Percentiles rank a stretch among this genome's conserved stretches.
phyloP scores from a whole-genome alignment of 1,284 basidiomycete genomes.

The Agroathelia rolfsii region DNA sequence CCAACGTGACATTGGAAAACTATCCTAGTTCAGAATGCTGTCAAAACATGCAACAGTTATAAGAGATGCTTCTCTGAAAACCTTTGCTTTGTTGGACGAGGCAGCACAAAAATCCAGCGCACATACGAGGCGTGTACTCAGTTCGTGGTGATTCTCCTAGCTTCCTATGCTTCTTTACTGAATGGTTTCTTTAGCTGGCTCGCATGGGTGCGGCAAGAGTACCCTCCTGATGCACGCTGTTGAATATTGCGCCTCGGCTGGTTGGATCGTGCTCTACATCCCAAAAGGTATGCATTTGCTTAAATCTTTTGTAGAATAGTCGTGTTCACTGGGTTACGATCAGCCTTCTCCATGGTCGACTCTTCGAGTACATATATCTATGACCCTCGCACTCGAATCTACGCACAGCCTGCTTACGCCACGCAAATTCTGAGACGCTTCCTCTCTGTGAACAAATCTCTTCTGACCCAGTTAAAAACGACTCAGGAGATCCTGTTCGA shows the following conservation, averaged over 20 bases:
- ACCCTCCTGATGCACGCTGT: slow-evolving; percentile 75
- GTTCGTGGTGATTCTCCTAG: slow-evolving; percentile 32
- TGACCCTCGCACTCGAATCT: slow-evolving; percentile 66
- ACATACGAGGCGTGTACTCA: slow-evolving; percentile 47
- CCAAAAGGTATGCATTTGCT: slow-evolving; percentile 52
- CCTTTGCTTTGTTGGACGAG: slow-evolving; percentile 38
- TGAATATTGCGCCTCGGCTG: slow-evolving; percentile 57
- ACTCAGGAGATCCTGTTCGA: slow-evolving; percentile 34
- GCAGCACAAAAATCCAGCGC: slow-evolving; percentile 32
- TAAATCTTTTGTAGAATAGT: slow-evolving; percentile 3
- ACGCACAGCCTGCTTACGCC: slow-evolving; percentile 65
- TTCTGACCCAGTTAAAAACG: slow-evolving; percentile 32
- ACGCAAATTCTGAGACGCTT: slow-evolving; percentile 52
- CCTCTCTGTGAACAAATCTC: slow-evolving; percentile 38
- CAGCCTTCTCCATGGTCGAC: slow-evolving; percentile 68
- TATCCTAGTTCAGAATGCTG: slow-evolving; percentile 60
- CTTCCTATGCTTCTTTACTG: slow-evolving; percentile 7
- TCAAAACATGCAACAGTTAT: slow-evolving; percentile 58
- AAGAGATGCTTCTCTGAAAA: slow-evolving; percentile 47
- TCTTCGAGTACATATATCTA: slow-evolving; percentile 72
- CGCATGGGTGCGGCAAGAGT: slow-evolving; percentile 77
- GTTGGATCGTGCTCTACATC: slow-evolving; percentile 87
- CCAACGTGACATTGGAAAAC: too few relatives aligned
- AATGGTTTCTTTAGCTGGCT: slow-evolving; percentile 45
- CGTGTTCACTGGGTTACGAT: slow-evolving; percentile 1